These are phyloP conservation scores for Exophiala sideris DNA, from an alignment of 2,329 filamentous ascomycete genomes.

Conservation along the genomic window DNA sequence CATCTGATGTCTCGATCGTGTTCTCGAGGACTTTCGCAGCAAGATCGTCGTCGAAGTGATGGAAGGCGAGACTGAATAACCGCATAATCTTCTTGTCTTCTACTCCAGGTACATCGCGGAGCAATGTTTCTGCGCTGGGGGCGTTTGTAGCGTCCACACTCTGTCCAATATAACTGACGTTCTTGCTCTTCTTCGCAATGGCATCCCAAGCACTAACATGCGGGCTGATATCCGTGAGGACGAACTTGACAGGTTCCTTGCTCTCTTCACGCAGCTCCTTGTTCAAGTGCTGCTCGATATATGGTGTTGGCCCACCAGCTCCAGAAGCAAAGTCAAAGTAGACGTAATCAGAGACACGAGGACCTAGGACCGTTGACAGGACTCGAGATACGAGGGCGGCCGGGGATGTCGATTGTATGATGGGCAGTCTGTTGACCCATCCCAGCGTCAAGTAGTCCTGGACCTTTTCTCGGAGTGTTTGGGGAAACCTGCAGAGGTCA, in stretches of 20 bases:
- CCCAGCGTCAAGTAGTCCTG: constrained; percentile 63
- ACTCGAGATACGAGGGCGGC: constrained; percentile 59
- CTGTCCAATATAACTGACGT: constrained; percentile 58
- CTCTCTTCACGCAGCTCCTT: constrained; percentile 28
- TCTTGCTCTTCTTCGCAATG: constrained; percentile 51
- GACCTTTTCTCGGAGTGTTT: constrained; percentile 54
- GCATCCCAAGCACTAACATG: constrained; percentile 59
- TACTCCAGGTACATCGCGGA: constrained; percentile 25
- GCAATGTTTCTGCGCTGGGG: constrained; percentile 45
- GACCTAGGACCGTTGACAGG: constrained; percentile 52
- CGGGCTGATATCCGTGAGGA: constrained; percentile 65
- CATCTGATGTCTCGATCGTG: constrained; percentile 54
- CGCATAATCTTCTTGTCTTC: constrained; percentile 59
- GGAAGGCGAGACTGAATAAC: constrained; percentile 71
- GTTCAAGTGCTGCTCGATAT: constrained; percentile 61
- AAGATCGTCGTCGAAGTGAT: constrained; percentile 67
- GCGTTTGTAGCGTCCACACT: constrained; percentile 64
- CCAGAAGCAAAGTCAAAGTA: constrained; percentile 76
- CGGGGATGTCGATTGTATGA: constrained; percentile 56
- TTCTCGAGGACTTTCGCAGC: constrained; percentile 61
- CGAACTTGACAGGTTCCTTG: constrained; percentile 48
- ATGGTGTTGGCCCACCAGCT: constrained; percentile 66
- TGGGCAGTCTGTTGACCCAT: constrained; percentile 60
- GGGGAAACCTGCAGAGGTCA: constrained; percentile 55
- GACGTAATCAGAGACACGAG: constrained; percentile 52